Conservation (phyloP, 352 stramenopile genomes). For the Phytophthora cryptogea region DNA sequence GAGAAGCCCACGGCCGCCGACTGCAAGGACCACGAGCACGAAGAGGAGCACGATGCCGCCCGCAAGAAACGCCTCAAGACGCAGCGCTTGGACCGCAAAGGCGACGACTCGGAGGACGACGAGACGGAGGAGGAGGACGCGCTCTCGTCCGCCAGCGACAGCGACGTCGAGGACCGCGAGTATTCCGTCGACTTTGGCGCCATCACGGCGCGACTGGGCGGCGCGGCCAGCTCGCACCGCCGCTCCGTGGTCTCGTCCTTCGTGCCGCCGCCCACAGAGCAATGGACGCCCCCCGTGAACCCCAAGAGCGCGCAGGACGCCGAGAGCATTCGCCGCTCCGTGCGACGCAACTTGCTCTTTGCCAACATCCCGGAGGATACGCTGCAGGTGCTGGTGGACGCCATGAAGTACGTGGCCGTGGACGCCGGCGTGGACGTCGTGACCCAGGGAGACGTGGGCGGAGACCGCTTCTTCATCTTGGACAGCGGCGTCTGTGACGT, state of each 20-base stretch:
- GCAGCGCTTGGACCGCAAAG: slow-evolving; percentile 15
- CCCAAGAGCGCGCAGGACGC: slow-evolving; percentile 57
- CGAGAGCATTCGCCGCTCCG: slow-evolving; percentile 55
- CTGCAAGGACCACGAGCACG: slow-evolving; percentile 30
- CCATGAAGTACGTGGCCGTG: slow-evolving; percentile 69
- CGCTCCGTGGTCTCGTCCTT: slow-evolving; percentile 65
- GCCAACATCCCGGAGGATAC: slow-evolving; percentile 69
- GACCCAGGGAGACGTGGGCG: slow-evolving; percentile 70
- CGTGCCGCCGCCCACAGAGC: slow-evolving; percentile 46
- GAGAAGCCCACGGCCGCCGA: slow-evolving; percentile 30
- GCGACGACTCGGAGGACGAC: slow-evolving; percentile 27
- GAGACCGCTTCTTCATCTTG: slow-evolving; percentile 93
- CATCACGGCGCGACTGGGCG: slow-evolving; percentile 44
- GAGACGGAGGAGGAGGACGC: slow-evolving; percentile 40
- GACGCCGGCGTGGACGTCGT: slow-evolving; percentile 57
- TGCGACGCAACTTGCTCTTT: slow-evolving; percentile 72
- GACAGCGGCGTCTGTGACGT: slow-evolving; percentile 85
- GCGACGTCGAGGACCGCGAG: slow-evolving; percentile 36
- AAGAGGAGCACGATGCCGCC: slow-evolving; percentile 17
- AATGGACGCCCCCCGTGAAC: slow-evolving; percentile 58
- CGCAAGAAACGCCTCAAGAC: slow-evolving; percentile 44
- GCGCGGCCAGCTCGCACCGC: slow-evolving; percentile 41
- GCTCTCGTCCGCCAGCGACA: slow-evolving; percentile 28
- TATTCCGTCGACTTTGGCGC: slow-evolving; percentile 45
- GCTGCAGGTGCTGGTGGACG: slow-evolving; percentile 65